phyloP scores from a whole-genome alignment of 345 rosid genomes.

The Alliaria petiolata region DNA sequence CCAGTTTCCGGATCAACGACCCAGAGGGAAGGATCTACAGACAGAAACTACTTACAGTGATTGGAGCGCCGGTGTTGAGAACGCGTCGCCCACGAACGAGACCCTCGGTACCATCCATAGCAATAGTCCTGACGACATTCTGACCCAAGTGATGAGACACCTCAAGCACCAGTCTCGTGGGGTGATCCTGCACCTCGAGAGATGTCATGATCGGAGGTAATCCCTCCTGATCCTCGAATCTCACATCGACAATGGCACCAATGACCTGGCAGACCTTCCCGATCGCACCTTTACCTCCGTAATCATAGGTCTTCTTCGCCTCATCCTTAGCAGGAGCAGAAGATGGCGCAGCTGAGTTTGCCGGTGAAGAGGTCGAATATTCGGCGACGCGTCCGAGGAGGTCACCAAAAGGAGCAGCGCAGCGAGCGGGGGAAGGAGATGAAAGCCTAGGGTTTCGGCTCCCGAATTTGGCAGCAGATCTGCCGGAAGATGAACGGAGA shows the following conservation, averaged over 20 bases:
- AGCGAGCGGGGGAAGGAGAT: conserved; percentile 39
- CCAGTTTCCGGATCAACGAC: neutral
- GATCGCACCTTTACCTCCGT: conserved; percentile 82
- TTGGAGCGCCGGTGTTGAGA: conserved; percentile 91
- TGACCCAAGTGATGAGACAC: conserved; percentile 97
- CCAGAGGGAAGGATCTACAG: neutral
- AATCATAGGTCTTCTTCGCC: conserved; percentile 54
- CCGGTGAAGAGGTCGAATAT: conserved; percentile 63
- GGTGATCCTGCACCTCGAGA: conserved; percentile 71
- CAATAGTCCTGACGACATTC: conserved; percentile 80
- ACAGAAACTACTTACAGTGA: conserved; percentile 51
- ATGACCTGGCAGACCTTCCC: conserved; percentile 93
- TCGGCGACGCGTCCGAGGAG: conserved; percentile 63
- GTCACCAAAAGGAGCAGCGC: conserved; percentile 45
- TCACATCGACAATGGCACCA: conserved; percentile 93
- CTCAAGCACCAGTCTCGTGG: conserved; percentile 79
- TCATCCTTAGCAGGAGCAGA: conserved; percentile 39
- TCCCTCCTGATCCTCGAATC: conserved; percentile 71
- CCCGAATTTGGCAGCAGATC: conserved; percentile 41
- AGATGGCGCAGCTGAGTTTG: conserved; percentile 29
- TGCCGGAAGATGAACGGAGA: conserved; percentile 69
- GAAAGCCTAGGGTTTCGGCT: conserved; percentile 33
- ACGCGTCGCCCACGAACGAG: conserved; percentile 78
- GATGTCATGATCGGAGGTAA: conserved; percentile 97
- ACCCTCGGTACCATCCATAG: conserved; percentile 95